These are phyloP conservation scores for Fomitopsis schrenkii DNA, from an alignment of 1,284 basidiomycete genomes.

Conservation along the genomic window DNA sequence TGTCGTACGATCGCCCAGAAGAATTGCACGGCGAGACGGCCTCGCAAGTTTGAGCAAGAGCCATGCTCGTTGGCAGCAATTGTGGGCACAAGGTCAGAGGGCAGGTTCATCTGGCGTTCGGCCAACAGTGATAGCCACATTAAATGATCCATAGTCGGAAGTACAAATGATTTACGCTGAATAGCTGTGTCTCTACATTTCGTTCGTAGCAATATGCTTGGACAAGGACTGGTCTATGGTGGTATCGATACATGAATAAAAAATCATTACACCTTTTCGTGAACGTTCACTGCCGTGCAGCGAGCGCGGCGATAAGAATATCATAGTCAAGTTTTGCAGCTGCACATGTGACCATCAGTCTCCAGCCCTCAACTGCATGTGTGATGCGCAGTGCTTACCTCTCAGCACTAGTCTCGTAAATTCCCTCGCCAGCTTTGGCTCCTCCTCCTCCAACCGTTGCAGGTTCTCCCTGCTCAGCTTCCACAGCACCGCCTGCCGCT, in stretches of 20 bases:
- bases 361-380: not conserved
- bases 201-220: no score
- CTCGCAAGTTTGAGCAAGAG: no score
- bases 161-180: no score
- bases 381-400: slow-evolving; percentile 43
- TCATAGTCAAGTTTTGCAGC: slow-evolving; percentile 81
- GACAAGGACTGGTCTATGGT: not conserved
- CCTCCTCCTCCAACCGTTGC: slow-evolving; percentile 56
- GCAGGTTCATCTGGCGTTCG: no score
- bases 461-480: slow-evolving; percentile 60
- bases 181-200: no score
- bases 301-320: slow-evolving; percentile 67
- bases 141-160: no score
- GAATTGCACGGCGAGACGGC: no score
- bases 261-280: not conserved
- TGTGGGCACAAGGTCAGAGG: no score
- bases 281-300: slow-evolving; percentile 49
- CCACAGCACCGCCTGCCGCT: slow-evolving; percentile 79
- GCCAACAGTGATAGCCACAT: no score
- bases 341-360: slow-evolving; percentile 23
- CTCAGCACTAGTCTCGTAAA: slow-evolving; percentile 79
- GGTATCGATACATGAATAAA: not conserved
- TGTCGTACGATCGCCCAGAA: no score
- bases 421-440: slow-evolving; percentile 58
- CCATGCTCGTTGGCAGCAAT: no score